phyloP scores from a whole-genome alignment of 768 basidiomycete genomes.

The Hirschioporus abietinus region DNA sequence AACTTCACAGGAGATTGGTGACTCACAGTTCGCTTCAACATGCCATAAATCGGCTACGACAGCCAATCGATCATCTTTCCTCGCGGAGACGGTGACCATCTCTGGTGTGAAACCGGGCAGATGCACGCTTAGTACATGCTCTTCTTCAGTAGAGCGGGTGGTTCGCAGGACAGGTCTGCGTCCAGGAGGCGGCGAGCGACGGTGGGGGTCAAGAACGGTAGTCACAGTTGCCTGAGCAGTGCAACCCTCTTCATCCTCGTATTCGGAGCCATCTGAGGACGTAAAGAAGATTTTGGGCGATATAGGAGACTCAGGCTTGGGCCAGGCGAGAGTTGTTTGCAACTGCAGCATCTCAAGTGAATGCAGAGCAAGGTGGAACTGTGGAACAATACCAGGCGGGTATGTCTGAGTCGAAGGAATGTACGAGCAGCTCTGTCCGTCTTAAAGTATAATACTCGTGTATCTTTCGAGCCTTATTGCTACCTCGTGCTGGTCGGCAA shows the following conservation, averaged over 20 bases:
- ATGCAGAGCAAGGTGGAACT: not conserved
- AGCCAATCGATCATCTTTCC: constrained; percentile 50
- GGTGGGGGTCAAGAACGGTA: not conserved
- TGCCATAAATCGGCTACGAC: constrained; percentile 62
- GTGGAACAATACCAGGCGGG: not conserved
- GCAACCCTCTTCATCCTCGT: not conserved
- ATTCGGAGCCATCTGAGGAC: not conserved
- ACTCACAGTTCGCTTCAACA: constrained; percentile 54
- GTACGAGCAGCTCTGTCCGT: not conserved
- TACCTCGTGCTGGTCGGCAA: not conserved
- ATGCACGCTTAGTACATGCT: constrained; percentile 41
- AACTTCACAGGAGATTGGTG: not conserved
- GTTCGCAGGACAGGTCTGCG: not conserved
- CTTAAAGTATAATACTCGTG: not conserved
- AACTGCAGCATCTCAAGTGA: not conserved
- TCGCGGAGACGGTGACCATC: constrained; percentile 60
- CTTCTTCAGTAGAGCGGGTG: not conserved
- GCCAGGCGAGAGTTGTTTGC: not conserved
- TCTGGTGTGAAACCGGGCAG: constrained; percentile 50
- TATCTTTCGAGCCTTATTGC: not conserved
- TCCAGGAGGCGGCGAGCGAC: not conserved
- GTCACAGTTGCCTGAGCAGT: not conserved
- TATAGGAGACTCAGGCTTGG: not conserved
- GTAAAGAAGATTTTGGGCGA: not conserved
- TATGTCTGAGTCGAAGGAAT: not conserved